Base-by-base conservation (phyloP, 345 rosid genomes). In the Heritiera fomes region DNA sequence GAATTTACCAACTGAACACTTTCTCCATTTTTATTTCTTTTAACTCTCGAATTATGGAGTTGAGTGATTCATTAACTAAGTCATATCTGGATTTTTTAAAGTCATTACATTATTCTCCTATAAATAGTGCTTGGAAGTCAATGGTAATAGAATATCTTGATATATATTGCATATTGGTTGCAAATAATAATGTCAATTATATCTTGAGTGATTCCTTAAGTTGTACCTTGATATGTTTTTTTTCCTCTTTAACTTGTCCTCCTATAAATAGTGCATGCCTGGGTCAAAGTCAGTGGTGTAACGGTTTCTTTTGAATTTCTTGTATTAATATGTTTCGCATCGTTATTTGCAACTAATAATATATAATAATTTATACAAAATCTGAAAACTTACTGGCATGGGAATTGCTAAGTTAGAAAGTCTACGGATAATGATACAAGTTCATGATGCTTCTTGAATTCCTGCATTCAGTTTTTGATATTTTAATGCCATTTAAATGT, bases 291-390 rank as follows among this genome's bases (percentile, higher is more conserved):
- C 23, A 18, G 17, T 67, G 75, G 28, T 72, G 2, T 53, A 72
- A 53, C 34, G 14, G 47, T 72, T 34, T 72, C 41, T 53, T 73
- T 6, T 53, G n/a, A 62, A 15, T 71, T 69, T 71, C 40, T 45
- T 68, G 12, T 71, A 12, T 60, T 28, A 28, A 20, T 34, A 49
- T 50, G 9, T 71, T 32, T 32, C 60, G 5, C 6, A 50, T 15
- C 28, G 7, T 71, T 69, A 46, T 46, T 45, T 68, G 11, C 55
- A 46, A 11, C 38, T 68, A 49, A 49, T 49, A 13, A 7, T 50
- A 32, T 17, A 71, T 50, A 71, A 55, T 2, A 30, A 3, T 66
- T 71, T 50, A 28, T 49, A 6, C 30, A 71, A 71, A 45, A 46
- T 13, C 49, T 70, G 10, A 50, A 28, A 23, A 49, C 6, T 47